These are phyloP conservation scores for Cyclocybe cylindracea DNA, from an alignment of 768 basidiomycete genomes.

Conservation along the genomic window DNA sequence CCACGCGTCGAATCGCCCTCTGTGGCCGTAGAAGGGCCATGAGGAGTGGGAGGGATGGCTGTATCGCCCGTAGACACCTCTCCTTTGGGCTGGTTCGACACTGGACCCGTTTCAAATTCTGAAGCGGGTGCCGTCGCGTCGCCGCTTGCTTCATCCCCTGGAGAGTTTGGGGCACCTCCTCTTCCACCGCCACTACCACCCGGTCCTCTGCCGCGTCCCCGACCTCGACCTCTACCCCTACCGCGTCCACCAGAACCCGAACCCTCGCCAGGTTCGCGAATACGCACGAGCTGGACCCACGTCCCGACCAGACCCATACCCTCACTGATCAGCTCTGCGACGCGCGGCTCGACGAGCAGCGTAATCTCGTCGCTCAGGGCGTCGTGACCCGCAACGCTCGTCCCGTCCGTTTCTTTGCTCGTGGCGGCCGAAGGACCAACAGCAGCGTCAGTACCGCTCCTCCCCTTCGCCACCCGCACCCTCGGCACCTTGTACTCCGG, in stretches of 20 bases:
- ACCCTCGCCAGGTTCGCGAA: slow-evolving; percentile 4
- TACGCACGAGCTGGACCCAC: slow-evolving; percentile 60
- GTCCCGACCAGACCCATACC: slow-evolving; percentile 62
- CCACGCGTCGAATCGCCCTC: no score
- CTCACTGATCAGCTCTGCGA: slow-evolving; percentile 37
- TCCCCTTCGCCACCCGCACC: slow-evolving; percentile 10
- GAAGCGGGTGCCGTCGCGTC: no score
- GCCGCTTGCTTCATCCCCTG: no score
- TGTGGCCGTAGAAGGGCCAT: background rate
- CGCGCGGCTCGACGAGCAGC: slow-evolving; percentile 46
- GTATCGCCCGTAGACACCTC: no score
- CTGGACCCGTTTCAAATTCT: no score
- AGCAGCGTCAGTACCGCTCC: no score
- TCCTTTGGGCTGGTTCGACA: no score
- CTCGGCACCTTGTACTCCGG: slow-evolving; percentile 10
- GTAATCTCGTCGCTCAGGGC: slow-evolving; percentile 52
- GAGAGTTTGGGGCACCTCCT: slow-evolving; percentile 1
- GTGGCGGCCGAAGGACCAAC: no score
- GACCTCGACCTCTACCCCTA: slow-evolving; percentile 15
- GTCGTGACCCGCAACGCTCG: slow-evolving; percentile 29
- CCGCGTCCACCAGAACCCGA: slow-evolving; percentile 10
- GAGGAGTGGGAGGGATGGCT: no score
- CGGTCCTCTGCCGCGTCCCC: slow-evolving; percentile 7
- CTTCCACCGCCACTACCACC: slow-evolving; percentile 2
- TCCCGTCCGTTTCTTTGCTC: slow-evolving; percentile 6